Evolutionary conservation across 331 rosid genomes (phyloP).

Genomic region (Quercus lobata): DNA sequence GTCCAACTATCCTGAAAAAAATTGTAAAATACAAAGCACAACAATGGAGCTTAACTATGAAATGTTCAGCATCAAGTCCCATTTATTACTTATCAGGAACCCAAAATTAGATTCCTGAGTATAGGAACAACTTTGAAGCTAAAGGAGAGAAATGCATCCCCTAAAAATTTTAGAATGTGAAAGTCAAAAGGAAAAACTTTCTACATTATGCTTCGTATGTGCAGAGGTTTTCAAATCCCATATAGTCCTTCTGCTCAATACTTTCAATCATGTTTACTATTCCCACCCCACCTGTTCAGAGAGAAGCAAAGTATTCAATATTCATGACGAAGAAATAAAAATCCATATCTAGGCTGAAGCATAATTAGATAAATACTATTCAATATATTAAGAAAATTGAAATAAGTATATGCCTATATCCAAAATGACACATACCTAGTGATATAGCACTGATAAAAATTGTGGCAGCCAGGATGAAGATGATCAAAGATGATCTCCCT

Average conservation of each 20-base stretch:
- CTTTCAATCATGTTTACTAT: slow-evolving; percentile 49
- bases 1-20: background rate
- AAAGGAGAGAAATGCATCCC: background rate
- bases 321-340: background rate
- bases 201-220: background rate
- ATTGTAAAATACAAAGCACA: background rate
- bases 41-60: background rate
- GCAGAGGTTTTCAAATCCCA: slow-evolving; percentile 93
- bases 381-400: background rate
- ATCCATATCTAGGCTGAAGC: background rate
- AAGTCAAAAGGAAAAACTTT: background rate
- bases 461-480: slow-evolving; percentile 70
- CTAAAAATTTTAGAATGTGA: background rate
- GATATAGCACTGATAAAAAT: slow-evolving; percentile 77
- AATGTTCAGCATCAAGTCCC: background rate
- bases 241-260: slow-evolving; percentile 54
- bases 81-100: background rate
- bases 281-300: slow-evolving; percentile 82
- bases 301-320: background rate
- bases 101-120: background rate
- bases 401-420: background rate
- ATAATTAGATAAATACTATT: slow-evolving; percentile 5
- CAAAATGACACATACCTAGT: slow-evolving; percentile 44
- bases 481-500: slow-evolving; percentile 89
- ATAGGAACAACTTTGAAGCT: background rate